Percentiles rank a stretch among this genome's conserved stretches.
Evolutionary conservation across 192 early-diverging fungal genomes (phyloP).

Genomic region (Podila clonocystis): DNA sequence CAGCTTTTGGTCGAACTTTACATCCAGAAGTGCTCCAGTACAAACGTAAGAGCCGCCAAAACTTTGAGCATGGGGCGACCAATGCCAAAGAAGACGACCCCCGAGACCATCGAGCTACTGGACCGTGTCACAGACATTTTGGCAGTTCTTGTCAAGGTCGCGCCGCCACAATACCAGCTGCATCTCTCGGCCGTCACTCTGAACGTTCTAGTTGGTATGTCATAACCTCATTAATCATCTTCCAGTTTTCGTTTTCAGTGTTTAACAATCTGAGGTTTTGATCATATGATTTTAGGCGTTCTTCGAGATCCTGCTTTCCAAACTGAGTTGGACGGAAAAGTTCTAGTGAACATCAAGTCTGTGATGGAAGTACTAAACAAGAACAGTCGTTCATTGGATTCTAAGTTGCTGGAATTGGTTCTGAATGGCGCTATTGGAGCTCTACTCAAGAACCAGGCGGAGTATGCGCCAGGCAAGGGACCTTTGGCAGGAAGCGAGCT

Average conservation of each 20-base stretch:
- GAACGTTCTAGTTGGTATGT: conserved; percentile 59
- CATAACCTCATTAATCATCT: not conserved
- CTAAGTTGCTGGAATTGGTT: conserved; percentile 34
- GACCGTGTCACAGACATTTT: conserved; percentile 55
- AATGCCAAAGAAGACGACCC: conserved; percentile 24
- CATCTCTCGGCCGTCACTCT: conserved; percentile 62
- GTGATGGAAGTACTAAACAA: conserved; percentile 53
- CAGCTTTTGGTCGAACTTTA: conserved; percentile 39
- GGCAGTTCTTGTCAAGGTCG: conserved; percentile 52
- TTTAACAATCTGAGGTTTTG: not conserved
- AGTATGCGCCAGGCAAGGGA: conserved; percentile 38
- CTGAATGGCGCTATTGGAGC: conserved; percentile 34
- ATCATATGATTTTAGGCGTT: conserved; percentile 30
- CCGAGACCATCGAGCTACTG: conserved; percentile 43
- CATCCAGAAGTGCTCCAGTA: conserved; percentile 18
- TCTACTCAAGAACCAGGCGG: conserved; percentile 30
- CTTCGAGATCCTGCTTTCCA: conserved; percentile 56
- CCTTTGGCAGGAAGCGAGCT: not conserved
- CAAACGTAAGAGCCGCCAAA: conserved; percentile 4
- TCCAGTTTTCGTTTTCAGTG: not conserved
- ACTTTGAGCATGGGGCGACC: conserved; percentile 3
- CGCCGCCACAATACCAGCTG: conserved; percentile 55
- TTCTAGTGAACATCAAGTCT: conserved; percentile 57
- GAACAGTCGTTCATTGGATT: conserved; percentile 11
- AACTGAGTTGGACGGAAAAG: conserved; percentile 52